phyloP scores from a whole-genome alignment of 2,329 filamentous ascomycete genomes.

The Aspergillus pseudoviridinutans region DNA sequence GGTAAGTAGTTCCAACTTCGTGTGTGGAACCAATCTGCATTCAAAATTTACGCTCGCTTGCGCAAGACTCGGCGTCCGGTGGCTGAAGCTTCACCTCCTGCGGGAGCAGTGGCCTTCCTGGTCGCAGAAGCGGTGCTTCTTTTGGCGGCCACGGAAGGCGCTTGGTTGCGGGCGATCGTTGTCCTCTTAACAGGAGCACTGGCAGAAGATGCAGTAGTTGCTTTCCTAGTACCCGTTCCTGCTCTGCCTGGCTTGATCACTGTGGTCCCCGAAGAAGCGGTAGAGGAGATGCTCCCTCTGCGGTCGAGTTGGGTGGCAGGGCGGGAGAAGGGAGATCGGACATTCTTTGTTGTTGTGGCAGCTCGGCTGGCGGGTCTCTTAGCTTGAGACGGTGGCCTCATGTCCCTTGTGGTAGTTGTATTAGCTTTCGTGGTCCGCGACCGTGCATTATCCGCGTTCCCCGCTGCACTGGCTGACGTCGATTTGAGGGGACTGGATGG shows the following conservation, averaged over 20 bases:
- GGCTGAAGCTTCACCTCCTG: slow-evolving; percentile 28
- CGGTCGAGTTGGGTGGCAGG: slow-evolving; percentile 39
- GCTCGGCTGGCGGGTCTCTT: slow-evolving; percentile 29
- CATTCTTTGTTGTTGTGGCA: slow-evolving; percentile 25
- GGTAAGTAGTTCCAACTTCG: not conserved
- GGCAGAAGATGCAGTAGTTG: slow-evolving; percentile 22
- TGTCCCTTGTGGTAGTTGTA: slow-evolving; percentile 24
- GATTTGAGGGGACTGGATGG: slow-evolving; percentile 40
- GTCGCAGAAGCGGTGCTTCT: slow-evolving; percentile 29
- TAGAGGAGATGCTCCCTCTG: slow-evolving; percentile 35
- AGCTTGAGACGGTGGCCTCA: slow-evolving; percentile 23
- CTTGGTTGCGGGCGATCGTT: slow-evolving; percentile 23
- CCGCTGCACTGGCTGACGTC: slow-evolving; percentile 17
- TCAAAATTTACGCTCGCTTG: slow-evolving; percentile 31
- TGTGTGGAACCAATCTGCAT: not conserved
- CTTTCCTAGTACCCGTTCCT: slow-evolving; percentile 27
- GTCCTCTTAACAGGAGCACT: slow-evolving; percentile 29
- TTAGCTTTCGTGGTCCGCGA: slow-evolving; percentile 23
- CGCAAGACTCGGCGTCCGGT: slow-evolving; percentile 38
- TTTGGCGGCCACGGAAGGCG: slow-evolving; percentile 33
- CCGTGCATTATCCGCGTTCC: slow-evolving; percentile 15
- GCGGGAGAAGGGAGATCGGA: slow-evolving; percentile 29
- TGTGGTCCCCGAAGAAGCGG: slow-evolving; percentile 37
- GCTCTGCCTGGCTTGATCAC: slow-evolving; percentile 30
- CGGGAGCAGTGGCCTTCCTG: slow-evolving; percentile 31